Evolutionary conservation across 2,329 filamentous ascomycete genomes (phyloP), one percentile per base, ranked within the genome.

Genomic region (Aspergillus fumigatus): DNA sequence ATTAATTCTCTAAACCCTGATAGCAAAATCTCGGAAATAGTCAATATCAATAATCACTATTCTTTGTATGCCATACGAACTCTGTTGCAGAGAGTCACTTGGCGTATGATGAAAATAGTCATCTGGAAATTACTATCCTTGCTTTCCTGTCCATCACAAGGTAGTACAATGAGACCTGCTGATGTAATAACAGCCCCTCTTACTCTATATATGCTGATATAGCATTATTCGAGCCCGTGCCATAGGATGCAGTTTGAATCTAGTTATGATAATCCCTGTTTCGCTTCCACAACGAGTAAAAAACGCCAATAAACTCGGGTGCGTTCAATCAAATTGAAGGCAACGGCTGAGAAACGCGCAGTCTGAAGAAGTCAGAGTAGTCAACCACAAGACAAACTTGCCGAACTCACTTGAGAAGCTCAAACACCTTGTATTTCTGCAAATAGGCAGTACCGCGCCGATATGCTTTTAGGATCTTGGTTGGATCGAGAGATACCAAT

Each of bases 381-480:
- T 48, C 9, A 23, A n/a, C 5, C 38, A 48, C 11, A 47, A 19
- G n/a, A 8, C 25, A 25, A n/a, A n/a, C 2, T 4, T 19, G 48
- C 11, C 40, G 19, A 17, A 58, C 72, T 63, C 62, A 90, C 88
- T 82, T 86, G 32, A 96, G 77, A 51, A 91, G 74, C 73, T 97
- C 93, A 71, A 95, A 97, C 60, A 89, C 85, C 56, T 82, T 80
- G 67, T 89, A 89, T 60, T 82, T 88, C 58, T 79, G 79, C 43
- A 97, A 76, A 65, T 92, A 90, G 52, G 79, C 80, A 19, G 79
- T 76, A 0, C 85, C 87, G 52, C 91, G 80, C 21, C 92, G 85
- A 75, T 96, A 96, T 3, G 84, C 80, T 67, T 86, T 86, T 14
- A 96, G 75, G 17, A 88, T 74, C 29, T 79, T 73, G 41, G 79